Evolutionary conservation across 768 basidiomycete genomes (phyloP).

Genomic region (Collybia sordida): DNA sequence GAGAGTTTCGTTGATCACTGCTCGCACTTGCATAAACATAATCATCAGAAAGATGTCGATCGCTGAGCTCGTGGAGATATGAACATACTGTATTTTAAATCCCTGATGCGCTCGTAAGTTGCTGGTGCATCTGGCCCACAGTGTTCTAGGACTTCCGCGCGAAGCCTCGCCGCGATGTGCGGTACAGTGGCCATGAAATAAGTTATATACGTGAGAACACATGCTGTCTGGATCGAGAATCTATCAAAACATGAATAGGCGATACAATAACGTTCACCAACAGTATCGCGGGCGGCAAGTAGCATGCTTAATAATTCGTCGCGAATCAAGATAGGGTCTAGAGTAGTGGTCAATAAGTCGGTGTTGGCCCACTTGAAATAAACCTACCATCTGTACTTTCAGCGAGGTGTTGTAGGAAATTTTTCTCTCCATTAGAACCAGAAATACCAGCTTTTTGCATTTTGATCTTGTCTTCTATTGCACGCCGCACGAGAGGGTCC

Average conservation of each 20-base stretch:
- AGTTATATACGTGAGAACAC: slow-evolving; percentile 63
- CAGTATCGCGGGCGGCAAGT: slow-evolving; percentile 77
- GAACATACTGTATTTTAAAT: slow-evolving; percentile 63
- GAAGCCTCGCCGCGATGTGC: slow-evolving; percentile 48
- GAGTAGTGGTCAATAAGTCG: slow-evolving; percentile 1
- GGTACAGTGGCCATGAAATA: slow-evolving; percentile 73
- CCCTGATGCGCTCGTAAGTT: slow-evolving; percentile 54
- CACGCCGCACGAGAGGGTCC: slow-evolving; percentile 60
- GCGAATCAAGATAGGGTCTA: slow-evolving; percentile 66
- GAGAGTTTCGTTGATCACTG: slow-evolving; percentile 78
- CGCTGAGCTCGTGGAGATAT: neutral
- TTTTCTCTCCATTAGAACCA: slow-evolving; percentile 49
- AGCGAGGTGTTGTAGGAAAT: slow-evolving; percentile 66
- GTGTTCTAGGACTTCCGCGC: slow-evolving; percentile 58
- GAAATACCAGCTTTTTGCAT: slow-evolving; percentile 35
- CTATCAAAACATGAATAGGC: neutral
- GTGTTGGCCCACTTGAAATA: neutral
- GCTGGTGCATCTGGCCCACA: slow-evolving; percentile 49
- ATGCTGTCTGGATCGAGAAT: slow-evolving; percentile 52
- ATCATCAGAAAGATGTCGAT: slow-evolving; percentile 1
- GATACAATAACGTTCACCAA: slow-evolving; percentile 26
- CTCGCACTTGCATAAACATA: slow-evolving; percentile 48
- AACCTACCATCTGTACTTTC: slow-evolving; percentile 61
- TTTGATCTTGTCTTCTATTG: slow-evolving; percentile 44
- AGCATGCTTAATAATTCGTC: slow-evolving; percentile 80